Evolutionary conservation across 2,329 filamentous ascomycete genomes (phyloP).

Genomic region (Penicillium sp.): DNA sequence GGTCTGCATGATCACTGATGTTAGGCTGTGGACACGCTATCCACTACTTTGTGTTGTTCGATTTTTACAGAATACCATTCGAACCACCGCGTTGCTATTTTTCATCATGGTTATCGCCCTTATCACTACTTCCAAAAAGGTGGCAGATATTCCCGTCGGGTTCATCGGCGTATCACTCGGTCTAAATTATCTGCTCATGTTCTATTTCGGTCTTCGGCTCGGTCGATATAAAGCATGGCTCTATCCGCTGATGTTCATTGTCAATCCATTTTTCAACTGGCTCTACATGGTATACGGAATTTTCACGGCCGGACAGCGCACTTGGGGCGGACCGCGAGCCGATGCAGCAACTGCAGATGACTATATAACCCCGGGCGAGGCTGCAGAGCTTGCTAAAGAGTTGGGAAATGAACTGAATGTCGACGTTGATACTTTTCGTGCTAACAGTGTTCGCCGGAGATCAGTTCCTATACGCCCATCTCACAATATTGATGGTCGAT

Average conservation of each 20-base stretch:
- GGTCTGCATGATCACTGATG: constrained; percentile 96
- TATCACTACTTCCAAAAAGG: constrained; percentile 77
- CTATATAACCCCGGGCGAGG: constrained; percentile 76
- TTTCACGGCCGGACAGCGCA: constrained; percentile 90
- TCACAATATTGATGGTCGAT: constrained; percentile 75
- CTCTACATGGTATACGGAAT: constrained; percentile 97
- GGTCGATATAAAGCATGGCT: constrained; percentile 91
- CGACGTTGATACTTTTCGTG: constrained; percentile 79
- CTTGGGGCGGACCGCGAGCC: constrained; percentile 91
- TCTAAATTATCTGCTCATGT: constrained; percentile 92
- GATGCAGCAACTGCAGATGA: constrained; percentile 82
- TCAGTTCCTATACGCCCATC: constrained; percentile 72
- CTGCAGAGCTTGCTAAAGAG: constrained; percentile 78
- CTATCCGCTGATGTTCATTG: constrained; percentile 91
- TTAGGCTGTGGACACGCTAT: constrained; percentile 88
- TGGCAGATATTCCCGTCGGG: constrained; percentile 81
- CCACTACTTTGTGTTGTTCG: constrained; percentile 83
- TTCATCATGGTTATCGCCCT: constrained; percentile 91
- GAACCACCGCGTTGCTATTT: constrained; percentile 90
- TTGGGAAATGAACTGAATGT: constrained; percentile 88
- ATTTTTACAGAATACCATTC: constrained; percentile 95
- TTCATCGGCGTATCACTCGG: constrained; percentile 93
- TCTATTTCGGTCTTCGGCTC: constrained; percentile 89
- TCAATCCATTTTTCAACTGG: constrained; percentile 99
- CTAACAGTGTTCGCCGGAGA: constrained; percentile 46